Base-by-base conservation (phyloP, 495 filamentous ascomycete species). In the Neurospora africana region DNA sequence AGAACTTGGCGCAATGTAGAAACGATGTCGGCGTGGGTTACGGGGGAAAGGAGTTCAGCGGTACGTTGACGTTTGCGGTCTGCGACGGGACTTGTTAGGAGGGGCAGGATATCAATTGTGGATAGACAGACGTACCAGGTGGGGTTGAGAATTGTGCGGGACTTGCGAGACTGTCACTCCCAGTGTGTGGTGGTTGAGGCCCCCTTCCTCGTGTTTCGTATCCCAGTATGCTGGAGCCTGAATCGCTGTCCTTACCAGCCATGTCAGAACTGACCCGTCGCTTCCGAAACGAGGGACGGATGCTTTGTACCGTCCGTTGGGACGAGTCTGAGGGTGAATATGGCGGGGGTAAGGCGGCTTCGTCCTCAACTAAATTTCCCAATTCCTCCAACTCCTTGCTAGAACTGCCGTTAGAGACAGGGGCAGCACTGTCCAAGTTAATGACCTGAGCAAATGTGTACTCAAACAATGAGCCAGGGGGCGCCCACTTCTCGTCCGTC, bases 31-130 rank as follows among this genome's bases (percentile, higher is more conserved):
- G 43, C 41, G 71, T 72, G 9, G 9, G 65, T 69, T 37, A 39
- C 47, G 19, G 71, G 58, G 37, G 71, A 69, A n/a, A 37, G 38
- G 0, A 35, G 71, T 15, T 72, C 39, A 7, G 61, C 58, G 15
- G 71, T 72, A 67, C 71, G 71, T 17, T 68, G 61, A 6, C 71
- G 71, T 53, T 72, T 72, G n/a, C 33, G 40, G 38, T 69, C 71
- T 72, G 4, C 4, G 33, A 30, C 47, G 19, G 27, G 8, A 8
- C 8, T 8, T 44, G 70, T 72, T 72, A 72, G 70, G 9, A 27
- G 17, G 15, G 2, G 15, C 7, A 38, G n/a, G 15, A 44, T 33
- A 19, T 5, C 10, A 21, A 65, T 15, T 5, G 15, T 2, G 6
- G 21, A 19, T 27, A 30, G 17, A 17, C 36, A 5, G 30, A 72